Conservation (phyloP, 352 stramenopile genomes). For the Pythium brachiatum region DNA sequence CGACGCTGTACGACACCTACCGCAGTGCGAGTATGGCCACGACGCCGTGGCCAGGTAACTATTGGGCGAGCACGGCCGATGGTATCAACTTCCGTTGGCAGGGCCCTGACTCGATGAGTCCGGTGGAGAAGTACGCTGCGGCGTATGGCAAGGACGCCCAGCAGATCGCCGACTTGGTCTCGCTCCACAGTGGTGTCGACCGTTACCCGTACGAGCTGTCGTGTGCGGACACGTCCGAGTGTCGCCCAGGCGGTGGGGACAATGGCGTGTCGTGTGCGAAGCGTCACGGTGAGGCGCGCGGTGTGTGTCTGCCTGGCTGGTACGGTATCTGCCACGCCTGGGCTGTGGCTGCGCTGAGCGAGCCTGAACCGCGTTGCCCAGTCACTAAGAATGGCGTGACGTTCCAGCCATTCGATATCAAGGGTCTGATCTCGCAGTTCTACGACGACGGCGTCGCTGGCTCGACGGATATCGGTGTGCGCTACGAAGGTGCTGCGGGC, state of each 20-base stretch:
- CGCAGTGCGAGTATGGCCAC: background rate
- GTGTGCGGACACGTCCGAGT: conserved; percentile 17
- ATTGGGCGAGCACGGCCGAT: conserved; percentile 65
- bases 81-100: conserved; percentile 62
- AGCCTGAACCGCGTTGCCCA: conserved; percentile 20
- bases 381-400: conserved; percentile 24
- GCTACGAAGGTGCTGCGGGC: conserved; percentile 9
- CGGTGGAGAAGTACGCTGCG: conserved; percentile 29
- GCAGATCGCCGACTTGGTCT: conserved; percentile 24
- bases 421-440: conserved; percentile 31
- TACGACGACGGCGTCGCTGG: conserved; percentile 16
- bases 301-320: conserved; percentile 18
- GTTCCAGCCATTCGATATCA: conserved; percentile 36
- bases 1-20: conserved; percentile 9
- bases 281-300: conserved; percentile 5
- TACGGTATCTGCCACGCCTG: conserved; percentile 26
- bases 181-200: conserved; percentile 20
- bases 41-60: conserved; percentile 51
- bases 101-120: conserved; percentile 14
- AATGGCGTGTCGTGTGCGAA: conserved; percentile 13
- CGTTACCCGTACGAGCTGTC: conserved; percentile 2
- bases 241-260: background rate
- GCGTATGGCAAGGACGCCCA: conserved; percentile 27
- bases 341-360: conserved; percentile 20
- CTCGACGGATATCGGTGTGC: conserved; percentile 17